Percentiles rank a stretch among this genome's conserved stretches.
These are phyloP conservation scores for Picea sitchensis DNA, from an alignment of 75 land plant genomes.

Conservation along the genomic window DNA sequence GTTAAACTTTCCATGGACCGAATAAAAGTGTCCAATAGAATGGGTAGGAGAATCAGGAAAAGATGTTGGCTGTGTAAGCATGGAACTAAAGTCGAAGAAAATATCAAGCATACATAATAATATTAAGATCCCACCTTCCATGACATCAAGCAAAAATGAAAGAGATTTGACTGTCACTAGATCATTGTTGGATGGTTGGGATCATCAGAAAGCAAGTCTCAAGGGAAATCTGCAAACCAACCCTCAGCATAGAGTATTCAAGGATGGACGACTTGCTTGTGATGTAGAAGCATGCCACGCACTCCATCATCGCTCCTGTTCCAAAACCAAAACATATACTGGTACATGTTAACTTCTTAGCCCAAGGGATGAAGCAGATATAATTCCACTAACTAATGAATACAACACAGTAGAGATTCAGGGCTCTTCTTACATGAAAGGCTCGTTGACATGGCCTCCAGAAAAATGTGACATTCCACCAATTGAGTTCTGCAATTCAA, in stretches of 20 bases:
- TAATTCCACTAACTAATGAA: background rate
- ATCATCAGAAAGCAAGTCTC: slow-evolving; percentile 8
- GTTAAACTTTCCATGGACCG: background rate
- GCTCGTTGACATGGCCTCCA: slow-evolving; percentile 92
- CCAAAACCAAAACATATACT: slow-evolving; percentile 9
- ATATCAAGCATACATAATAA: background rate
- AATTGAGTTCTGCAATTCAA: slow-evolving; percentile 68
- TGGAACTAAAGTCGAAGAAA: background rate
- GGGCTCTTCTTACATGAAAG: slow-evolving; percentile 65
- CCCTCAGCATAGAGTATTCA: slow-evolving; percentile 37
- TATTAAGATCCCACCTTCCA: slow-evolving; percentile 12
- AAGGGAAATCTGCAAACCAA: slow-evolving; percentile 58
- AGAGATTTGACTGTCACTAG: background rate
- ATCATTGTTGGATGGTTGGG: slow-evolving; percentile 3
- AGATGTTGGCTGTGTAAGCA: background rate
- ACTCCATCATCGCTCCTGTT: slow-evolving; percentile 91
- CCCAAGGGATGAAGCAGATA: background rate
- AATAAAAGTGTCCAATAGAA: background rate
- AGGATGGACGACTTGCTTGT: slow-evolving; percentile 79
- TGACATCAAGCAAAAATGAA: background rate
- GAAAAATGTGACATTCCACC: slow-evolving; percentile 86
- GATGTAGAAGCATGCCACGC: slow-evolving; percentile 89
- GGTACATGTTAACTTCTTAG: background rate
- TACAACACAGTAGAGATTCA: background rate
- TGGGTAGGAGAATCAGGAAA: background rate